These are phyloP conservation scores for Moesziomyces antarcticus DNA, from an alignment of 1,284 basidiomycete species.

Conservation along the genomic window DNA sequence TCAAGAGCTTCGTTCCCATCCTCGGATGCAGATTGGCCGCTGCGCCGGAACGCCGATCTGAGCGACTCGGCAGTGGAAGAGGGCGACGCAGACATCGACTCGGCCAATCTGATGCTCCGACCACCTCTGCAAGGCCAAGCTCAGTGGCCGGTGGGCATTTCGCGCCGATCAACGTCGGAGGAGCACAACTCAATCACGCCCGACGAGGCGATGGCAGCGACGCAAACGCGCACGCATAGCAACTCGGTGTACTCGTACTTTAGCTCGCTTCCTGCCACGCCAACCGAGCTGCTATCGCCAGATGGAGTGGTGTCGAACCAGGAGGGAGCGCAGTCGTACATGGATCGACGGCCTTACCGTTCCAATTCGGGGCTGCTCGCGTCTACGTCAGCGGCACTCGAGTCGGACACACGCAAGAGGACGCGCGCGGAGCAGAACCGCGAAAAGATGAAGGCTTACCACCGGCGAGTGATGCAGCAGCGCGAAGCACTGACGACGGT, in stretches of 20 bases:
- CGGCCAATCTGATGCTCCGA: constrained; percentile 9
- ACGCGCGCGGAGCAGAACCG: constrained; percentile 43
- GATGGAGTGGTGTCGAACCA: constrained; percentile 1
- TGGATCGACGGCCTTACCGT: constrained; percentile 8
- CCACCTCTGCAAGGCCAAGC: constrained; percentile 9
- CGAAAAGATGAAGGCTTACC: constrained; percentile 49
- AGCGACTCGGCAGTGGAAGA: not conserved
- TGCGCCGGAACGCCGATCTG: not conserved
- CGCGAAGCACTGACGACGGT: constrained; percentile 33
- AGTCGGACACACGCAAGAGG: constrained; percentile 27
- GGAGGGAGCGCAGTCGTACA: constrained; percentile 12
- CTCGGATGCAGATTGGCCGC: constrained; percentile 7
- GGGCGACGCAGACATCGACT: constrained; percentile 5
- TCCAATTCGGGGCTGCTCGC: constrained; percentile 7
- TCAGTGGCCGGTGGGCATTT: constrained; percentile 3
- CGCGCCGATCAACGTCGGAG: constrained; percentile 12
- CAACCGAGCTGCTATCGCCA: constrained; percentile 12
- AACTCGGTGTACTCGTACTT: constrained; percentile 19
- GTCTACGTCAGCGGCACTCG: constrained; percentile 12
- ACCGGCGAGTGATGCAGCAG: constrained; percentile 43
- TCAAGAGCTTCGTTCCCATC: constrained; percentile 11
- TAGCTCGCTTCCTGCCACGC: constrained; percentile 33
- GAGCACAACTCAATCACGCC: constrained; percentile 18
- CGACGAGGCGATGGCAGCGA: constrained; percentile 4
- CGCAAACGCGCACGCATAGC: constrained; percentile 7